phyloP scores from a whole-genome alignment of 352 stramenopile species.

The Phytopythium oedochilum region DNA sequence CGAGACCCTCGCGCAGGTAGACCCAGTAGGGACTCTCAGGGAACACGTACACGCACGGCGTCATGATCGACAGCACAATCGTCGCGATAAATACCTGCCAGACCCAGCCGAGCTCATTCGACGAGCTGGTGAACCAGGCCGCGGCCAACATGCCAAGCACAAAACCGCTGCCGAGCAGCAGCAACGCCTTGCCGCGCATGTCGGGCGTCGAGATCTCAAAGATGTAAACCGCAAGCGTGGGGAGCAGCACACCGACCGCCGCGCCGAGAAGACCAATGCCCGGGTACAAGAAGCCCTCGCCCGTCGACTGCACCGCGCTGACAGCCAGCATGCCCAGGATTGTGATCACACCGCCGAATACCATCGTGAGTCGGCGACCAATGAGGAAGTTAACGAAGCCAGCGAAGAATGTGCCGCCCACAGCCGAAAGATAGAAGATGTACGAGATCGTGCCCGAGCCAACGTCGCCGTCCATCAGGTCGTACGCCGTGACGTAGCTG shows the following conservation, averaged over 20 bases:
- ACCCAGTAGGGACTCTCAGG: constrained; percentile 85
- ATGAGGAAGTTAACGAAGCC: constrained; percentile 68
- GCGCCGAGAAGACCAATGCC: constrained; percentile 57
- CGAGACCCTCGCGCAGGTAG: constrained; percentile 67
- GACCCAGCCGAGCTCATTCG: constrained; percentile 74
- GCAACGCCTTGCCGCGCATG: constrained; percentile 76
- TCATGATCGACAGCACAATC: constrained; percentile 76
- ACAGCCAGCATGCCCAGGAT: constrained; percentile 72
- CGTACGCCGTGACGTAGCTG: constrained; percentile 76
- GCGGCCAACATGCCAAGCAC: constrained; percentile 54
- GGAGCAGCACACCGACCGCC: constrained; percentile 60
- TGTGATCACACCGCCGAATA: constrained; percentile 57
- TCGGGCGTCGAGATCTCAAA: constrained; percentile 84
- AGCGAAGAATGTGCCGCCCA: constrained; percentile 45
- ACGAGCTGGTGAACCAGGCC: constrained; percentile 66
- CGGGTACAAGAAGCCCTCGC: constrained; percentile 53
- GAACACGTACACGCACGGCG: constrained; percentile 80
- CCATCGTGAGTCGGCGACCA: constrained; percentile 67
- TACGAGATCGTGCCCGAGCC: constrained; percentile 66
- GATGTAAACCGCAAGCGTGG: constrained; percentile 77
- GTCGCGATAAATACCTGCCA: constrained; percentile 83
- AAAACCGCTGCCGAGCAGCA: constrained; percentile 71
- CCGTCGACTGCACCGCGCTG: constrained; percentile 44
- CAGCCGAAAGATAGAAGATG: constrained; percentile 53
- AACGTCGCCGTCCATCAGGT: constrained; percentile 50